Conservation (phyloP, 371 early-diverging fungal species). For the Batkoa obscura region DNA sequence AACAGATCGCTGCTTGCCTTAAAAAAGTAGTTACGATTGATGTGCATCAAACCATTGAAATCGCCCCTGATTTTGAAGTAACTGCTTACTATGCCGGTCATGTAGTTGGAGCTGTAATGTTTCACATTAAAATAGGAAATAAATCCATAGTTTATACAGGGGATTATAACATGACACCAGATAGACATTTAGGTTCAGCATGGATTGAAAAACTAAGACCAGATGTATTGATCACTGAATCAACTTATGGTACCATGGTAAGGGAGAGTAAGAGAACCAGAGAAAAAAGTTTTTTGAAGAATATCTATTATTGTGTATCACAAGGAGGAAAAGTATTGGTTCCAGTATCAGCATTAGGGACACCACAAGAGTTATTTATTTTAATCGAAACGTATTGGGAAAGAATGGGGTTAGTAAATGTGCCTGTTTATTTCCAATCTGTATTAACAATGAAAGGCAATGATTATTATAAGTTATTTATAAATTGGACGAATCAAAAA, state of each 20-base stretch:
- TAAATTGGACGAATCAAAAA: slow-evolving; percentile 91
- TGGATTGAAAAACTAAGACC: slow-evolving; percentile 83
- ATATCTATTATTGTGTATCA: slow-evolving; percentile 69
- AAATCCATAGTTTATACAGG: slow-evolving; percentile 91
- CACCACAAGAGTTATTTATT: slow-evolving; percentile 92
- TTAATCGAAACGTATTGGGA: slow-evolving; percentile 92
- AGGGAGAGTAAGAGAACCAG: slow-evolving; percentile 82
- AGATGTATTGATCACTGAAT: slow-evolving; percentile 85
- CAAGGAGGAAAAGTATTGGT: slow-evolving; percentile 88
- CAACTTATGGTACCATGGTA: slow-evolving; percentile 89
- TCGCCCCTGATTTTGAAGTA: slow-evolving; percentile 64
- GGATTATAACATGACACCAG: slow-evolving; percentile 96
- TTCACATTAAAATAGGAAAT: slow-evolving; percentile 57
- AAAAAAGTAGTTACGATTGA: slow-evolving; percentile 77
- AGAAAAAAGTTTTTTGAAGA: slow-evolving; percentile 82
- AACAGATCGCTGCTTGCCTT: slow-evolving; percentile 74
- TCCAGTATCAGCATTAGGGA: slow-evolving; percentile 90
- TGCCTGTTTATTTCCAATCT: slow-evolving; percentile 84
- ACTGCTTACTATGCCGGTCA: slow-evolving; percentile 95
- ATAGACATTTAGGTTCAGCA: slow-evolving; percentile 85
- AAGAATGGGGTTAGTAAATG: slow-evolving; percentile 51
- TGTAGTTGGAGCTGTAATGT: slow-evolving; percentile 97
- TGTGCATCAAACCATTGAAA: slow-evolving; percentile 68
- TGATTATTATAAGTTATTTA: slow-evolving; percentile 79
- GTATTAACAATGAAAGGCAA: slow-evolving; percentile 91